Evolutionary conservation across 331 rosid genomes (phyloP).

Genomic region (Cucumis variabilis): DNA sequence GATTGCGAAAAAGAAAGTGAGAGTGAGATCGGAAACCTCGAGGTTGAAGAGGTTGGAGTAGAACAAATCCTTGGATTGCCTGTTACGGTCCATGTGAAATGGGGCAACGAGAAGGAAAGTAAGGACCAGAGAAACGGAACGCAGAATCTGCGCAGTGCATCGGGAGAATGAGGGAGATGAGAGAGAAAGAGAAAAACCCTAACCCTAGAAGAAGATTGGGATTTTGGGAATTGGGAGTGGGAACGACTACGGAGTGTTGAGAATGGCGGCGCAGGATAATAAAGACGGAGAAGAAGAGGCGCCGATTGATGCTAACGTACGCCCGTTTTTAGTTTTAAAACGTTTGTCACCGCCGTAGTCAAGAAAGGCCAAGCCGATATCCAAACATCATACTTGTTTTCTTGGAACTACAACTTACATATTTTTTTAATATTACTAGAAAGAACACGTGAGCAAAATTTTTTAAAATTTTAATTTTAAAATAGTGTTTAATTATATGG

Average conservation of each 20-base stretch:
- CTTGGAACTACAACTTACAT: too few relatives aligned
- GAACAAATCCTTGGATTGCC: constrained; percentile 67
- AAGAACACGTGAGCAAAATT: too few relatives aligned
- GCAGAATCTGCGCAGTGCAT: constrained; percentile 44
- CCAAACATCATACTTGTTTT: too few relatives aligned
- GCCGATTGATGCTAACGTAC: constrained; percentile 58
- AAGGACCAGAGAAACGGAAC: constrained; percentile 34
- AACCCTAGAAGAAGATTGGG: constrained; percentile 34
- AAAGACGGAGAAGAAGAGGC: constrained; percentile 34
- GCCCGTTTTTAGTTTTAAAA: constrained; percentile 22
- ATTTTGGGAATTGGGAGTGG: constrained; percentile 31
- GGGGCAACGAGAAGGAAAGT: constrained; percentile 32
- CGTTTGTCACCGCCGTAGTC: constrained; percentile 14
- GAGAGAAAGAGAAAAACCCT: constrained; percentile 40
- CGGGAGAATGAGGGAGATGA: constrained; percentile 24
- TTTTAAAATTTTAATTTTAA: too few relatives aligned
- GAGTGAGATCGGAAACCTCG: constrained; percentile 60
- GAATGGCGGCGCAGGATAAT: constrained; percentile 68
- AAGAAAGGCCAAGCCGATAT: not conserved
- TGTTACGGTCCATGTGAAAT: constrained; percentile 70
- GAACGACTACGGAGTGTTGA: constrained; percentile 37
- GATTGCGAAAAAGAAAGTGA: not conserved
- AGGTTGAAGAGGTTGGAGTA: constrained; percentile 90
- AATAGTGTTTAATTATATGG: too few relatives aligned
- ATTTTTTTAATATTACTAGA: too few relatives aligned